These are phyloP conservation scores for Aspergillus flavus DNA, from an alignment of 2,329 filamentous ascomycete species.

Conservation along the genomic window DNA sequence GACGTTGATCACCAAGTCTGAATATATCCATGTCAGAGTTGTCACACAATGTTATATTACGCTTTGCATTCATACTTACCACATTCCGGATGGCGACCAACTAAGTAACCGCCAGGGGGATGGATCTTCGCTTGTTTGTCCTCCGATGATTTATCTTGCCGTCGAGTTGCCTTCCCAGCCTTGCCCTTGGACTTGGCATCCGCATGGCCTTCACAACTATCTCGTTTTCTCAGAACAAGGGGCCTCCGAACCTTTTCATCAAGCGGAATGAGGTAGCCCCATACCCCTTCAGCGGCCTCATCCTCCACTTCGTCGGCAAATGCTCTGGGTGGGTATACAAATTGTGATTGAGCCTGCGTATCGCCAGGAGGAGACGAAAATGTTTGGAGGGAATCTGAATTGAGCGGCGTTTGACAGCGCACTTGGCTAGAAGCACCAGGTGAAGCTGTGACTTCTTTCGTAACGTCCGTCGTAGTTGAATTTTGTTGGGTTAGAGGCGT, in stretches of 20 bases:
- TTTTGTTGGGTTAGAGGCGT: slow-evolving; percentile 76
- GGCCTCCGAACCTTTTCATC: slow-evolving; percentile 69
- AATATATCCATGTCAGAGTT: background rate
- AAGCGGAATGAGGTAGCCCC: slow-evolving; percentile 90
- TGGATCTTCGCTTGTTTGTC: slow-evolving; percentile 59
- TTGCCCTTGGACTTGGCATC: slow-evolving; percentile 40
- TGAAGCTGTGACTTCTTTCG: slow-evolving; percentile 72
- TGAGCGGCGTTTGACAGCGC: slow-evolving; percentile 47
- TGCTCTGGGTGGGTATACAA: slow-evolving; percentile 69
- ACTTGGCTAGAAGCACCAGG: slow-evolving; percentile 62
- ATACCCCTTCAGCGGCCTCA: slow-evolving; percentile 82
- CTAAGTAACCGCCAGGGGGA: slow-evolving; percentile 80
- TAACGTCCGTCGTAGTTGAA: slow-evolving; percentile 61
- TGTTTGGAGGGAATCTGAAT: slow-evolving; percentile 38
- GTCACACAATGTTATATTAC: background rate
- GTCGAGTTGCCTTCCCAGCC: slow-evolving; percentile 47
- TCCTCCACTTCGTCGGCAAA: slow-evolving; percentile 83
- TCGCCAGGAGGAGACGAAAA: slow-evolving; percentile 71
- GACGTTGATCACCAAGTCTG: slow-evolving; percentile 73
- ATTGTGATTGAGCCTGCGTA: slow-evolving; percentile 80
- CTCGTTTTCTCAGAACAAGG: slow-evolving; percentile 75
- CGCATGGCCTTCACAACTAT: slow-evolving; percentile 62
- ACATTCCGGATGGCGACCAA: slow-evolving; percentile 92
- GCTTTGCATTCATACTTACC: slow-evolving; percentile 58
- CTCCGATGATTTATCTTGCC: slow-evolving; percentile 57